Evolutionary conservation across 2,329 filamentous ascomycete species (phyloP).

Genomic region (Talaromyces sp.): DNA sequence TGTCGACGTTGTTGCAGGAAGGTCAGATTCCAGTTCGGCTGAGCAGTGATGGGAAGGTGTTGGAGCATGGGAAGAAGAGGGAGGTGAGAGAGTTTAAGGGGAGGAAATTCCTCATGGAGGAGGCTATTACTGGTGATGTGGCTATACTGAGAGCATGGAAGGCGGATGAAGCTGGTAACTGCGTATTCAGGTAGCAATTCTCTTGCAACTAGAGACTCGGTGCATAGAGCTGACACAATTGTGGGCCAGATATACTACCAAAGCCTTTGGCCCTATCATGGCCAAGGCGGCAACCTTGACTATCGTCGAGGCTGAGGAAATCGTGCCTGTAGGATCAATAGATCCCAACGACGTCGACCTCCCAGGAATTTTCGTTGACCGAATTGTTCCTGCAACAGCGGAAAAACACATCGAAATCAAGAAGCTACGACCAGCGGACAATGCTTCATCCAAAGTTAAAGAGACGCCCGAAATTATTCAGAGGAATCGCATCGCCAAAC

Average conservation of each 20-base stretch:
- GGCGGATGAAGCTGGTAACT: conserved; percentile 87
- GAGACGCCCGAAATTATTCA: conserved; percentile 61
- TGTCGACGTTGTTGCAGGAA: conserved; percentile 63
- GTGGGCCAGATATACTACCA: conserved; percentile 59
- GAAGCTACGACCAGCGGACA: conserved; percentile 75
- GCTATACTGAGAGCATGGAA: conserved; percentile 92
- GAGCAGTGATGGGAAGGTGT: conserved; percentile 68
- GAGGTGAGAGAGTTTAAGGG: conserved; percentile 90
- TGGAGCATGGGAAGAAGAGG: conserved; percentile 58
- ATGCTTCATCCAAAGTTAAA: conserved; percentile 66
- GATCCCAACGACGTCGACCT: conserved; percentile 79
- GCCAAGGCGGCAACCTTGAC: conserved; percentile 83
- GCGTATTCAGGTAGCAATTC: conserved; percentile 68
- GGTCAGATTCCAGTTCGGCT: conserved; percentile 80
- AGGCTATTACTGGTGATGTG: conserved; percentile 84
- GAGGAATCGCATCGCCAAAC: conserved; percentile 76
- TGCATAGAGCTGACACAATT: not conserved
- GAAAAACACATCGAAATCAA: conserved; percentile 79
- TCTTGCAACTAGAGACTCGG: too few relatives aligned
- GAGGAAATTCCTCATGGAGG: conserved; percentile 84
- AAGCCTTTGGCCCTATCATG: conserved; percentile 72
- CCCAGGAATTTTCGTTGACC: conserved; percentile 87
- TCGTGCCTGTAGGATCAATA: conserved; percentile 85
- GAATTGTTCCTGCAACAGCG: conserved; percentile 75
- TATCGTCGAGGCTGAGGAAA: conserved; percentile 88